A percentile compares a stretch with the other conserved stretches of the same genome.
phyloP scores from a whole-genome alignment of 2,329 filamentous ascomycete species.

The Clarireedia monteithiana region DNA sequence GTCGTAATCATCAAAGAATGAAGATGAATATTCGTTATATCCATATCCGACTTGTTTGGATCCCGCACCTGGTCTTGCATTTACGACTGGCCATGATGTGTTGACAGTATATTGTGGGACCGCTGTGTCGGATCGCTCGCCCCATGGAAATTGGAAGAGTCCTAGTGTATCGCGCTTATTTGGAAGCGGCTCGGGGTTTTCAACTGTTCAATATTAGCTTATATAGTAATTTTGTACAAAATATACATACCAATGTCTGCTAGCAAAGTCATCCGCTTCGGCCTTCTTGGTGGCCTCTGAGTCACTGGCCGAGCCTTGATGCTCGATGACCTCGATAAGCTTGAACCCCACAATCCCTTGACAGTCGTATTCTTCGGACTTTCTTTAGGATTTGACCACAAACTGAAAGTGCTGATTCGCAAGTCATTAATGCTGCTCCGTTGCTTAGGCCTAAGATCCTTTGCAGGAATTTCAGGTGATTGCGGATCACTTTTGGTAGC shows the following conservation, averaged over 20 bases:
- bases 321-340: constrained; percentile 20
- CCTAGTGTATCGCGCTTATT: constrained; percentile 52
- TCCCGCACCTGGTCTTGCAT: constrained; percentile 20
- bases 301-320: constrained; percentile 37
- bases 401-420: constrained; percentile 18
- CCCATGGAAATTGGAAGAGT: constrained; percentile 60
- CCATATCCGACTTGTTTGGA: constrained; percentile 21
- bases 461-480: constrained; percentile 23
- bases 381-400: constrained; percentile 25
- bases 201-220: constrained; percentile 31
- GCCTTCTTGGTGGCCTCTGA: constrained; percentile 46
- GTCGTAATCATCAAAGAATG: constrained; percentile 52
- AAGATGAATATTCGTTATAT: constrained; percentile 28
- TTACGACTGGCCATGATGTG: constrained; percentile 16
- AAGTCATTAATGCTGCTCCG: constrained; percentile 14
- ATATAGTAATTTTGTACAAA: too few relatives aligned
- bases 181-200: constrained; percentile 51
- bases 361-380: constrained; percentile 12
- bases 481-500: neutral
- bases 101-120: constrained; percentile 33
- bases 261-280: constrained; percentile 48
- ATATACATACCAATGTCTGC: constrained; percentile 44
- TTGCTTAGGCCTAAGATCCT: constrained; percentile 21
- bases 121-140: constrained; percentile 52
- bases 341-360: constrained; percentile 27